These are phyloP conservation scores for Globisporangium uncinulatum DNA, from an alignment of 352 stramenopile genomes.

Conservation along the genomic window DNA sequence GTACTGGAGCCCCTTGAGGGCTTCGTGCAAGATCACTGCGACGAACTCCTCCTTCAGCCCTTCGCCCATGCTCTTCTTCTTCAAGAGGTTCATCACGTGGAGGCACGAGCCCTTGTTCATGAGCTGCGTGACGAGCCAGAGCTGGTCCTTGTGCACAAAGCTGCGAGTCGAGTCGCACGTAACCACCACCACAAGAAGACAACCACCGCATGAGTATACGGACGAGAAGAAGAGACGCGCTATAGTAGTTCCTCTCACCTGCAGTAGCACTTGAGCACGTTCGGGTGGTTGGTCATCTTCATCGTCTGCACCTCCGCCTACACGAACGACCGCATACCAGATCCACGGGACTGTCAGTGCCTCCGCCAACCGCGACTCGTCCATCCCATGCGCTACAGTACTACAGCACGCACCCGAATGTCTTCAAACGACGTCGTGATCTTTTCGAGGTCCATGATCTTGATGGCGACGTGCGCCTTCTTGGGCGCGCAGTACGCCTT, in stretches of 20 bases:
- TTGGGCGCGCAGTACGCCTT: slow-evolving; percentile 90
- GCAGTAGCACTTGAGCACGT: slow-evolving; percentile 97
- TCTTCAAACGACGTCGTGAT: slow-evolving; percentile 94
- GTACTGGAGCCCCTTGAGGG: slow-evolving; percentile 97
- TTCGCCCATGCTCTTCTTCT: slow-evolving; percentile 87
- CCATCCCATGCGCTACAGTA: not conserved
- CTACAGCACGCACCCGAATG: slow-evolving; percentile 55
- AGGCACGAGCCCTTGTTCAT: slow-evolving; percentile 99
- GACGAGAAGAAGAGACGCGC: not conserved
- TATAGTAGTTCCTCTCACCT: slow-evolving; percentile 34
- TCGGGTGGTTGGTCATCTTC: slow-evolving; percentile 97
- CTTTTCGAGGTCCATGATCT: slow-evolving; percentile 99
- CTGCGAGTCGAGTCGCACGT: slow-evolving; percentile 16
- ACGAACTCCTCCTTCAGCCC: slow-evolving; percentile 94
- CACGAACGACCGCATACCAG: not conserved
- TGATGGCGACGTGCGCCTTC: slow-evolving; percentile 93
- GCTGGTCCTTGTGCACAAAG: slow-evolving; percentile 96
- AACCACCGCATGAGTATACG: not conserved
- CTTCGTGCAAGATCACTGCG: slow-evolving; percentile 96
- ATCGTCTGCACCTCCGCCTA: slow-evolving; percentile 97
- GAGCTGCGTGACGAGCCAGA: slow-evolving; percentile 98
- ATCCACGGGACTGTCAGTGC: not conserved
- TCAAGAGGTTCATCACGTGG: slow-evolving; percentile 94
- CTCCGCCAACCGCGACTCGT: not conserved
- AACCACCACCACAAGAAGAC: not conserved